Base-by-base conservation (phyloP, 345 rosid species). In the Reutealis trisperma region DNA sequence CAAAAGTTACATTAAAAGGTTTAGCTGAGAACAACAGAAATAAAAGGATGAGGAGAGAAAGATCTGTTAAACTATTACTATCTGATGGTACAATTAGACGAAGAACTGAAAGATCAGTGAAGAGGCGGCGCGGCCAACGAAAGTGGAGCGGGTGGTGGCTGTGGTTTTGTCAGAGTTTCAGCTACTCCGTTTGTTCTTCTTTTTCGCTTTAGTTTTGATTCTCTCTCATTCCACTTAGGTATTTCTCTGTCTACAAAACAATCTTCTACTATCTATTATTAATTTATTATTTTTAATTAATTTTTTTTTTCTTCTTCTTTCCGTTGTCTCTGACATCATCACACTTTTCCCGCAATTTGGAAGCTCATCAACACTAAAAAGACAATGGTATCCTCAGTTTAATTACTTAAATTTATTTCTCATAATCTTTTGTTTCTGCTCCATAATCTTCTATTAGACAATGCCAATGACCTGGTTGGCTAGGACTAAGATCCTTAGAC, bases 61-160 rank as follows among this genome's bases (percentile, higher is more conserved):
- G 16, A 54, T 5, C 21, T 6, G 5, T 47, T 47, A 10, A 47
- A 10, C 13, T 8, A 8, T 12, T 47, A 8, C 51, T 0, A 47
- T 47, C 51, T 47, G 51, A 0, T 9, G 13, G 51, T 47, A 47
- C 51, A 47, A 47, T 37, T 12, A 47, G 51, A 47, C 0, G 14
- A 47, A 47, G 4, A 15, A 52, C 18, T 4, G 57, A 52, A 54
- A 18, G 22, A 54, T 18, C 15, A 3, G 65, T 2, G 16, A 37
- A 24, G 85, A 71, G 75, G 75, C 61, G 75, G 79, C 75, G 69
- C 77, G 64, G 81, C 75, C 62, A 51, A 24, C 22, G 72, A 60
- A 1, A 59, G 72, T 34, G 59, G 73, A 64, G 79, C 49, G 54
- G 68, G 54, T 25, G 62, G 55, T 55, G 72, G 59, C 16, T 69